Conservation (phyloP, 208 protist genomes). For the Wallacemonas sp. region DNA sequence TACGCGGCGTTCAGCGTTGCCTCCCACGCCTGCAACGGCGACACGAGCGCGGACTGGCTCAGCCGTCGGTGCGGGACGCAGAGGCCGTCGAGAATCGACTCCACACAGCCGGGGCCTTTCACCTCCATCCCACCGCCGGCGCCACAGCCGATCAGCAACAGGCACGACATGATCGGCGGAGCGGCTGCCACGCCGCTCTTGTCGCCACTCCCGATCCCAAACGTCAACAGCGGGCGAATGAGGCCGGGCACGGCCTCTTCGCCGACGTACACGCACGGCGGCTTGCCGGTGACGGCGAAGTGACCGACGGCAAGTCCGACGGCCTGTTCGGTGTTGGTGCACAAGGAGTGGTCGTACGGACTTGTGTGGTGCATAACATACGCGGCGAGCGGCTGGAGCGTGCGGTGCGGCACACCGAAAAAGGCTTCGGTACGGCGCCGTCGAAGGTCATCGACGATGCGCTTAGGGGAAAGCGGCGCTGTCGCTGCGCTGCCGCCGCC, state of each 20-base stretch:
- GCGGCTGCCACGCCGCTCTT: no score
- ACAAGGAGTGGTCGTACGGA: slow-evolving; percentile 60
- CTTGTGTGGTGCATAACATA: slow-evolving; percentile 67
- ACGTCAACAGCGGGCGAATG: background rate
- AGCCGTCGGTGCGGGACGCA: slow-evolving; percentile 28
- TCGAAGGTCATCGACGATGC: slow-evolving; percentile 39
- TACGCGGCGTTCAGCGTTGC: slow-evolving; percentile 58
- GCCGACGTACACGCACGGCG: slow-evolving; percentile 51
- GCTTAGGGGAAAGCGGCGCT: slow-evolving; percentile 27
- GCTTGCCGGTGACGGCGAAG: slow-evolving; percentile 76
- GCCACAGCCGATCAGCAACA: slow-evolving; percentile 83
- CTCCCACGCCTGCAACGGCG: slow-evolving; percentile 39
- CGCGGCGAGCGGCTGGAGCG: slow-evolving; percentile 77
- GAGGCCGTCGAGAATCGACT: slow-evolving; percentile 26
- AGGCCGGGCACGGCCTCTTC: background rate
- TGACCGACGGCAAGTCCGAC: slow-evolving; percentile 78
- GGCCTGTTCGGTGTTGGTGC: slow-evolving; percentile 83
- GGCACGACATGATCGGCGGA: slow-evolving; percentile 39
- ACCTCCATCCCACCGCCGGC: slow-evolving; percentile 41
- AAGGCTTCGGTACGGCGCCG: slow-evolving; percentile 55
- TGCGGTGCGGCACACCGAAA: slow-evolving; percentile 85
- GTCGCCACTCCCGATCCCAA: no score
- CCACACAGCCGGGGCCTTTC: no score
- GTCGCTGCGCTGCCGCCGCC: background rate
- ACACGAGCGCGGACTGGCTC: background rate